Conservation (phyloP, 139 green algal species). For the Coccomyxa sp. region DNA sequence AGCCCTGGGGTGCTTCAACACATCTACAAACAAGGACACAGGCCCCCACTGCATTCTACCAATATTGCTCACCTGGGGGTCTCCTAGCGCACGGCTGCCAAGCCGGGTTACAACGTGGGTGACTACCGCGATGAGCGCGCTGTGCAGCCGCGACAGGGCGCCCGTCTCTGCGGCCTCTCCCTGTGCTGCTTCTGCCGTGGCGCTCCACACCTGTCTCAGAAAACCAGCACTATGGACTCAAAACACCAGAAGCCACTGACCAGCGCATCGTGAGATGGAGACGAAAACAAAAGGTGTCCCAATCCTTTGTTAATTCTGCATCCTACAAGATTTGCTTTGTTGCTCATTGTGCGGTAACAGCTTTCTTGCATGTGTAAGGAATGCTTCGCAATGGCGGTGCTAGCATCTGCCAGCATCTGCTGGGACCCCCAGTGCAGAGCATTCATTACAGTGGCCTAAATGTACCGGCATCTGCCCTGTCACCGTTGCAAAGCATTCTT, state of each 20-base stretch:
- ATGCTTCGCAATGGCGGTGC: too few relatives aligned
- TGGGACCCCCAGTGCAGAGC: too few relatives aligned
- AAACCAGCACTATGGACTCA: not conserved
- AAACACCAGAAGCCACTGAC: too few relatives aligned
- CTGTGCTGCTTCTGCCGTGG: not conserved
- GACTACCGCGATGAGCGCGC: constrained; percentile 60
- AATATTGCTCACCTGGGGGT: not conserved
- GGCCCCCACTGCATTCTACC: not conserved
- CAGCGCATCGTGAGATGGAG: too few relatives aligned
- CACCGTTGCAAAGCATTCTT: too few relatives aligned
- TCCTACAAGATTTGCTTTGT: not conserved
- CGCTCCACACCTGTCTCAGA: not conserved
- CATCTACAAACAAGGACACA: not conserved
- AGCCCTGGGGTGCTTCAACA: not conserved
- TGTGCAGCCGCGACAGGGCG: constrained; percentile 57
- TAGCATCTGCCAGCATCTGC: too few relatives aligned
- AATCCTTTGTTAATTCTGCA: not conserved
- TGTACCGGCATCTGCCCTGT: too few relatives aligned
- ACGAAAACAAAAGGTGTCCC: too few relatives aligned
- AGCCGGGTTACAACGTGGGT: constrained; percentile 65
- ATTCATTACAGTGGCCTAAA: too few relatives aligned
- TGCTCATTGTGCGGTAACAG: not conserved
- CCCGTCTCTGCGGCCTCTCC: constrained; percentile 27
- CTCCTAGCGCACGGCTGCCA: constrained; percentile 4
- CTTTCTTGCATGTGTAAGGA: not conserved